These are phyloP conservation scores for Stagonosporopsis chrysanthemi DNA, from an alignment of 2,329 filamentous ascomycete genomes.

Conservation along the genomic window DNA sequence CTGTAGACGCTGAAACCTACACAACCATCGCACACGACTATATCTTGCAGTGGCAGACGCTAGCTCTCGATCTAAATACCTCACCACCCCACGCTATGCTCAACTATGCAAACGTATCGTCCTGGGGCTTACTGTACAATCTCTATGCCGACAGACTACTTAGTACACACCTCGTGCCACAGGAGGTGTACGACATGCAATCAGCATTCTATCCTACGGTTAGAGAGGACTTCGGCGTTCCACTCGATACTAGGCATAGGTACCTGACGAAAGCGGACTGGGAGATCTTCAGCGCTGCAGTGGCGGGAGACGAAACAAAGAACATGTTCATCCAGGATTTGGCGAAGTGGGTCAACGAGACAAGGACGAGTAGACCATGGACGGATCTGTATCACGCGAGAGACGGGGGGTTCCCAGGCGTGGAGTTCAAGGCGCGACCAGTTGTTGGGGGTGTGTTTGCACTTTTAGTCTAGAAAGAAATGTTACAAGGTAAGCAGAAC, in stretches of 20 bases:
- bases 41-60: constrained; percentile 73
- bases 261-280: constrained; percentile 85
- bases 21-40: constrained; percentile 70
- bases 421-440: constrained; percentile 80
- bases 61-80: constrained; percentile 68
- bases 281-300: constrained; percentile 87
- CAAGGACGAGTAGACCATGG: constrained; percentile 74
- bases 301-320: constrained; percentile 72
- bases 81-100: constrained; percentile 77
- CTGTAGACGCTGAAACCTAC: constrained; percentile 65
- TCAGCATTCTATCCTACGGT: constrained; percentile 82
- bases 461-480: constrained; percentile 79
- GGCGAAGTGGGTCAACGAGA: constrained; percentile 84
- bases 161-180: constrained; percentile 69
- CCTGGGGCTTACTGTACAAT: constrained; percentile 86
- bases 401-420: constrained; percentile 74
- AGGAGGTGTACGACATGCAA: constrained; percentile 78
- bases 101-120: constrained; percentile 79
- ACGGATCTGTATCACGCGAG: constrained; percentile 86
- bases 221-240: constrained; percentile 81
- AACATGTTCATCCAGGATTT: constrained; percentile 76
- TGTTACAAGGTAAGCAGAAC: constrained; percentile 37
- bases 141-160: constrained; percentile 71
- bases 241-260: constrained; percentile 80
- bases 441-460: constrained; percentile 88